Evolutionary conservation across 164 flowering plant genomes (phyloP).

Genomic region (Hamamelis virginiana): DNA sequence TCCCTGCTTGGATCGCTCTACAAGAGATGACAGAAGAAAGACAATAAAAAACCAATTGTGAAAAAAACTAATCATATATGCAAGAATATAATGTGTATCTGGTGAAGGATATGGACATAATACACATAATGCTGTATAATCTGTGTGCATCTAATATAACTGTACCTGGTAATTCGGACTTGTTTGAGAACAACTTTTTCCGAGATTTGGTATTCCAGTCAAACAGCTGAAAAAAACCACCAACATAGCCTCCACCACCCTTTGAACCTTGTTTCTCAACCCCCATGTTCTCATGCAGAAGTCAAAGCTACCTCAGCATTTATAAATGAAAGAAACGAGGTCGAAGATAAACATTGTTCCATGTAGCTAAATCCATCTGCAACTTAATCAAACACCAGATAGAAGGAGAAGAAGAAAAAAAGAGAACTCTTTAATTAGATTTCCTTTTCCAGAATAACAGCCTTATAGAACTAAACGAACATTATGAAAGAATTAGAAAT

Average conservation of each 20-base stretch:
- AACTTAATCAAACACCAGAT: constrained; percentile 4
- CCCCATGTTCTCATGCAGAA: constrained; percentile 43
- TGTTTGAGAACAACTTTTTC: constrained; percentile 79
- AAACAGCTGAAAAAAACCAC: constrained; percentile 83
- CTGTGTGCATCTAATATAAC: background rate
- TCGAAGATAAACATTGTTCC: background rate
- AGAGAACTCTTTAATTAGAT: background rate
- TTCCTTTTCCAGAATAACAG: background rate
- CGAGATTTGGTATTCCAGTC: constrained; percentile 91
- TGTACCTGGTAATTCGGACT: constrained; percentile 67
- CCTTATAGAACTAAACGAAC: background rate
- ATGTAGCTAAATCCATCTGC: constrained; percentile 22
- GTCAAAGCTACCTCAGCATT: constrained; percentile 8
- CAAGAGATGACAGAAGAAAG: constrained; percentile 11
- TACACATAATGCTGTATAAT: background rate
- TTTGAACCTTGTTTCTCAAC: constrained; percentile 59
- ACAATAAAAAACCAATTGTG: background rate
- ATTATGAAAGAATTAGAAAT: background rate
- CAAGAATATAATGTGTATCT: no score
- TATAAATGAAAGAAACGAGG: background rate
- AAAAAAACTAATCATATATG: no score
- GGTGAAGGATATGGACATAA: no score
- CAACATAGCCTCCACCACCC: constrained; percentile 66
- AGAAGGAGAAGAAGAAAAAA: no score
- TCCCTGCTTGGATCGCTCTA: constrained; percentile 71